Evolutionary conservation across 2,329 filamentous ascomycete species (phyloP), one percentile per base, ranked within the genome.

Genomic region (Ascochyta koolunga): DNA sequence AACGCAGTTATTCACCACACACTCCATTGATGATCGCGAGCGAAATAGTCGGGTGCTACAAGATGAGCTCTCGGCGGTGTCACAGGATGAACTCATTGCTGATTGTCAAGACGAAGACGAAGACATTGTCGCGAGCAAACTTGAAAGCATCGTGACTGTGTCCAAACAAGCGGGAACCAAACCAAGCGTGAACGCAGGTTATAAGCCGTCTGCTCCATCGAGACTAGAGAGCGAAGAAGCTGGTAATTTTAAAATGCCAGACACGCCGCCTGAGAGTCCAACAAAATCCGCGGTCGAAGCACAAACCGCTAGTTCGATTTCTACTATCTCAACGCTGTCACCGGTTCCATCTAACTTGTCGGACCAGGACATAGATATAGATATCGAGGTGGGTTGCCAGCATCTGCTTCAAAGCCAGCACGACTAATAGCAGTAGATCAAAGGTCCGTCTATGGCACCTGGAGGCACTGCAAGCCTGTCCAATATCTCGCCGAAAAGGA

Each of bases 111-210:
- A 56, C 32, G 53, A 41, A 1, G 21, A 56, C 32, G 53, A 40
- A 13, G 36, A 54, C 27, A 38, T 36, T 22, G 33, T 59, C 3
- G 27, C 54, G 3, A 54, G 55, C 10, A 50, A 60, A 19, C 39
- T 60, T 9, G 59, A 64, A 27, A 51, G 43, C 11, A 51, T 53
- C 0, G 29, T 63, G n/a, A n/a, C 62, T 22, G 44, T 47, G 16
- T 46, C 50, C n/a, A 54, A 52, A 39, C 37, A 49, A 35, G 38
- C 22, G 15, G 44, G 32, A 1, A 48, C 36, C 10, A 37, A 54
- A 5, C 33, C 59, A 10, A 56, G 41, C 5, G 27, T 62, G 1
- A 19, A 55, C 19, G 56, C 59, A 29, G 46, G 43, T n/a, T 56
- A 60, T 39, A 32, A 52, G 15, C 47, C 49, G 1, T 52, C 54